Conservation (phyloP, 257 asterid genomes). For the Solanum chmielewskii region DNA sequence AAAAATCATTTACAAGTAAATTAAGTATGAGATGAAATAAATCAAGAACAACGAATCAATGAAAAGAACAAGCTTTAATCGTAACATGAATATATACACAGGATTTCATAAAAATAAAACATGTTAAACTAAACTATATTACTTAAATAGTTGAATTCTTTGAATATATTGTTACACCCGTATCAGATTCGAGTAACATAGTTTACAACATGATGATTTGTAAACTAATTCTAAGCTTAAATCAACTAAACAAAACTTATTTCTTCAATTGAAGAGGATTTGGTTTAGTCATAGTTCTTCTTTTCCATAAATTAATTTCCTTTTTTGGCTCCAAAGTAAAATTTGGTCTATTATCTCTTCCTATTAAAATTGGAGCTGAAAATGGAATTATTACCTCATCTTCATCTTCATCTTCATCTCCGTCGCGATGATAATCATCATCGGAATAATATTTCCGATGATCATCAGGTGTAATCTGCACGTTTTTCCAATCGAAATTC, state of each 20-base stretch:
- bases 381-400: constrained; percentile 33
- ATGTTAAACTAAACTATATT: neutral
- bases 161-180: accelerated
- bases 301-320: constrained; percentile 82
- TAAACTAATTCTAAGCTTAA: neutral
- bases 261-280: constrained; percentile 33
- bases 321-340: constrained; percentile 55
- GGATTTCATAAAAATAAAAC: neutral
- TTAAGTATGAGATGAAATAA: neutral
- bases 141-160: neutral
- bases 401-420: constrained; percentile 19
- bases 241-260: neutral
- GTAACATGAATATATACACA: neutral
- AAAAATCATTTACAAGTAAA: neutral
- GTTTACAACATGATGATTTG: neutral
- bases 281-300: constrained; percentile 76
- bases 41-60: neutral
- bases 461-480: constrained; percentile 29
- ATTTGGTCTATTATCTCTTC: neutral
- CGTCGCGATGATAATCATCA: constrained; percentile 17
- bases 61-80: neutral
- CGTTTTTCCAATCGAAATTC: constrained; percentile 49
- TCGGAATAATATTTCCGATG: constrained; percentile 19
- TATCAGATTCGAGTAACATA: neutral
- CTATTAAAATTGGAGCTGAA: constrained; percentile 37